Evolutionary conservation across 2,329 filamentous ascomycete species (phyloP), one percentile per base, ranked within the genome.

Genomic region (Aspergillus viridinutans): DNA sequence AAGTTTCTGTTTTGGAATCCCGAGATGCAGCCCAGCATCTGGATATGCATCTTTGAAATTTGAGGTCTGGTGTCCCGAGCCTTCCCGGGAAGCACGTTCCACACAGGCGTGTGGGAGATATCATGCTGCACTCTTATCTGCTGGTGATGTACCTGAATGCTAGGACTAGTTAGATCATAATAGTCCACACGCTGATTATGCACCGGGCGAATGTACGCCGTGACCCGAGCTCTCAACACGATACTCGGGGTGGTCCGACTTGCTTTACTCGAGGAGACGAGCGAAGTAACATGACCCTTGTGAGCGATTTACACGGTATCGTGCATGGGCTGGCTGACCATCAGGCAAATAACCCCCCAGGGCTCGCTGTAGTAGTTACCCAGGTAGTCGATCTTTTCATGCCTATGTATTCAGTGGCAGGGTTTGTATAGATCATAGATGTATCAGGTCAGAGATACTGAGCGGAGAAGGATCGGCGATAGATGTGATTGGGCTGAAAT

Each of bases 401-500:
- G 32, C 32, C 14, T 38, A 38, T 38, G 32, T 35, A 38, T 38
- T 38, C 32, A 17, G 14, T 38, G 32, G 32, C 32, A 38, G 14
- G 12, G 5, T 38, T 38, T 38, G 32, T 38, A 25, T 25, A 25
- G 25, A 25, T 5, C 25, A 38, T 38, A 17, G 32, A 17, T 38
- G 32, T 38, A 38, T 38, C 32, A 17, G 14, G 17, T 17, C 32
- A 3, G 32, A 35, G 32, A 14, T 32, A 10, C 8, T 28, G 2
- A 35, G 32, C 14, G 32, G 32, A 38, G 32, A 38, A 45, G 47
- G 21, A 20, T 52, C 50, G 17, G 12, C 50, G 47, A 52, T 56
- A 23, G 20, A 58, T 55, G 10, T 62, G 60, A 60, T 62, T 57
- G 57, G 58, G 51, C 43, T 29, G 53, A 56, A 47, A 4, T 9